These are phyloP conservation scores for Erysimum cheiranthoides DNA, from an alignment of 345 rosid genomes.

Conservation along the genomic window DNA sequence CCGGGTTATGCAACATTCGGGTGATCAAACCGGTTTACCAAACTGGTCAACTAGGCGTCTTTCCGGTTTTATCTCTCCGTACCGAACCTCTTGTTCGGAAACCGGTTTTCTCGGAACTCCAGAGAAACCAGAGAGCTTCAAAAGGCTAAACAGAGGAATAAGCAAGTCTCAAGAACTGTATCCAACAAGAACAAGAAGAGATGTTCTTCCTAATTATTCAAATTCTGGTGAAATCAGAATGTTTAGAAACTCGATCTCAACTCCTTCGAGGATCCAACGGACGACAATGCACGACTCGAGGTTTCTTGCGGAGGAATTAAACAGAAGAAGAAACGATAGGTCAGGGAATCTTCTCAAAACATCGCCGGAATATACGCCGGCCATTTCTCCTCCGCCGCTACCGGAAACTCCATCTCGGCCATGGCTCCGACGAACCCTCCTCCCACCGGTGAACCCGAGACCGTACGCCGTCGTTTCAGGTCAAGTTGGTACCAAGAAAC, in stretches of 20 bases:
- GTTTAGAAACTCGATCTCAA: conserved; percentile 38
- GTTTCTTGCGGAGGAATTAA: conserved; percentile 41
- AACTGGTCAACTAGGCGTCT: conserved; percentile 48
- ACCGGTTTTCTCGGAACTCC: conserved; percentile 56
- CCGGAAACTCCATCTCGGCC: conserved; percentile 86
- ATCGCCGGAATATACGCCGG: conserved; percentile 35
- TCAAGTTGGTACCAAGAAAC: conserved; percentile 45
- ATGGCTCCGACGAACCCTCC: conserved; percentile 80
- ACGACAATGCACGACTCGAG: conserved; percentile 30
- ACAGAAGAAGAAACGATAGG: conserved; percentile 30
- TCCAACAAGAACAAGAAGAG: conserved; percentile 47
- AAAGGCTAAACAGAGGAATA: conserved; percentile 48
- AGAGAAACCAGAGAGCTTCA: conserved; percentile 57
- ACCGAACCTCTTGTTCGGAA: conserved; percentile 62
- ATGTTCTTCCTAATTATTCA: conserved; percentile 53
- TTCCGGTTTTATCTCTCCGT: conserved; percentile 57
- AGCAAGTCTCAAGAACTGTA: conserved; percentile 69
- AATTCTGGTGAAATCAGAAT: conserved; percentile 45
- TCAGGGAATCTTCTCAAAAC: conserved; percentile 27
- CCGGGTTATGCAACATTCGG: conserved; percentile 34
- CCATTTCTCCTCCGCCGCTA: conserved; percentile 59
- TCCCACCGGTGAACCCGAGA: conserved; percentile 55
- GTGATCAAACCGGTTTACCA: conserved; percentile 37
- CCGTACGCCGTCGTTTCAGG: conserved; percentile 42
- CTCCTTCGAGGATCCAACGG: conserved; percentile 46